Percentiles rank a stretch among this genome's conserved stretches.
phyloP scores from a whole-genome alignment of 345 rosid species.

The Populus alba region DNA sequence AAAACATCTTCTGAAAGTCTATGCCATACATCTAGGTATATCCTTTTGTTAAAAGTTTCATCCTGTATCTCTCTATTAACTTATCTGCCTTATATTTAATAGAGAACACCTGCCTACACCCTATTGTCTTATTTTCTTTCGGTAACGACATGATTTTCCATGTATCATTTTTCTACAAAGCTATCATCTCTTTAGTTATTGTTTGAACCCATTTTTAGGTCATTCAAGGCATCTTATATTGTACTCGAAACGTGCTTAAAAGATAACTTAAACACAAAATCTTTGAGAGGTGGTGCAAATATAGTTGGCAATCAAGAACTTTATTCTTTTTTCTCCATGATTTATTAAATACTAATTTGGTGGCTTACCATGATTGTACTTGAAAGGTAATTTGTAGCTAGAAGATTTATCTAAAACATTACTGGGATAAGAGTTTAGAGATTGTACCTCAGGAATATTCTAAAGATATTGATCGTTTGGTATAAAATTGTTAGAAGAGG shows the following conservation, averaged over 20 bases:
- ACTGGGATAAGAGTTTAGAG: neutral
- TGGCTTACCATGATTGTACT: neutral
- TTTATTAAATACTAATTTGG: neutral
- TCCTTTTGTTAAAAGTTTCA: neutral
- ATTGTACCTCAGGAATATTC: neutral
- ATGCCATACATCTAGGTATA: neutral
- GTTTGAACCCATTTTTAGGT: neutral
- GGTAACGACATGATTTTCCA: neutral
- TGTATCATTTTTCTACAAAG: neutral
- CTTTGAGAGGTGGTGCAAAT: neutral
- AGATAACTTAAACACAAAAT: neutral
- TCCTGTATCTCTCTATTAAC: neutral
- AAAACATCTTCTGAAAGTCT: neutral
- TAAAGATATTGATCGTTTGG: neutral
- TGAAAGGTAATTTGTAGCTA: neutral
- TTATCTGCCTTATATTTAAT: neutral
- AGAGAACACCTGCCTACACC: neutral
- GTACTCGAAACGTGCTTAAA: neutral
- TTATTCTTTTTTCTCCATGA: neutral
- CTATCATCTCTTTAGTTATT: conserved; percentile 1
- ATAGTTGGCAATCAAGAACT: neutral
- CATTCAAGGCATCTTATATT: neutral
- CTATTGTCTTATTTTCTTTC: neutral
- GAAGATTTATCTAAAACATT: neutral
- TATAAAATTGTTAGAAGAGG: too few relatives aligned